These are phyloP conservation scores for Leishmania turanica DNA, from an alignment of 208 protist genomes.

Conservation along the genomic window DNA sequence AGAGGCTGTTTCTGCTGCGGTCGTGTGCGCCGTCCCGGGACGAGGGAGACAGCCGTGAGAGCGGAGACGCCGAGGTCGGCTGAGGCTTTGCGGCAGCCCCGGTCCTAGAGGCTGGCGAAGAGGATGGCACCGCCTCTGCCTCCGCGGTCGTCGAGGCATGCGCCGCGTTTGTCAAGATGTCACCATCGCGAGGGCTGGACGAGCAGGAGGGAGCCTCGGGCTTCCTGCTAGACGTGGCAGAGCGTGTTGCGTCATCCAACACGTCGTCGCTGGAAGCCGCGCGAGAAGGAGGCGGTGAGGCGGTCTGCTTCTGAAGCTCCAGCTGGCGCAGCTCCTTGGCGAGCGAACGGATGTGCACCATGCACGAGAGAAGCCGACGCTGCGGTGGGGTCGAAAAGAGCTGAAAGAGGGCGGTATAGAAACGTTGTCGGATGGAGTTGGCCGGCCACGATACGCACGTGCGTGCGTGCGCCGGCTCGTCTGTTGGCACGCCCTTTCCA, in stretches of 20 bases:
- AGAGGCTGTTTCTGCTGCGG: conserved; percentile 6
- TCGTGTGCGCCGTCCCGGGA: neutral
- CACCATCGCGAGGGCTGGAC: conserved; percentile 1
- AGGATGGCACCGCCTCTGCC: neutral
- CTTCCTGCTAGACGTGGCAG: neutral
- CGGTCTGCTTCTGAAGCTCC: conserved; percentile 25
- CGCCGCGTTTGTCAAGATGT: neutral
- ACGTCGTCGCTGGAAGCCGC: neutral
- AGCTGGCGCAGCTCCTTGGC: conserved; percentile 37
- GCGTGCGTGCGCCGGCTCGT: neutral
- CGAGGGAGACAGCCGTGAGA: neutral
- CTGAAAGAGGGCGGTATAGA: neutral
- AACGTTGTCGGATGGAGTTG: neutral
- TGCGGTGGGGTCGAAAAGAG: neutral
- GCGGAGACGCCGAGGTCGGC: neutral
- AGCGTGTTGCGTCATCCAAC: neutral
- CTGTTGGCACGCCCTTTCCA: neutral
- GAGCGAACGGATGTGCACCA: conserved; percentile 32
- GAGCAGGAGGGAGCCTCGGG: neutral
- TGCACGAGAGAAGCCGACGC: neutral
- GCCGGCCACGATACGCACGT: neutral
- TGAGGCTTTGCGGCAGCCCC: neutral
- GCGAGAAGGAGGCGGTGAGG: neutral
- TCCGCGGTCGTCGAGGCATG: neutral
- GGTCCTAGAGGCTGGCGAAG: conserved; percentile 6